Evolutionary conservation across 257 asterid species (phyloP).

Genomic region (Mitragyna speciosa): DNA sequence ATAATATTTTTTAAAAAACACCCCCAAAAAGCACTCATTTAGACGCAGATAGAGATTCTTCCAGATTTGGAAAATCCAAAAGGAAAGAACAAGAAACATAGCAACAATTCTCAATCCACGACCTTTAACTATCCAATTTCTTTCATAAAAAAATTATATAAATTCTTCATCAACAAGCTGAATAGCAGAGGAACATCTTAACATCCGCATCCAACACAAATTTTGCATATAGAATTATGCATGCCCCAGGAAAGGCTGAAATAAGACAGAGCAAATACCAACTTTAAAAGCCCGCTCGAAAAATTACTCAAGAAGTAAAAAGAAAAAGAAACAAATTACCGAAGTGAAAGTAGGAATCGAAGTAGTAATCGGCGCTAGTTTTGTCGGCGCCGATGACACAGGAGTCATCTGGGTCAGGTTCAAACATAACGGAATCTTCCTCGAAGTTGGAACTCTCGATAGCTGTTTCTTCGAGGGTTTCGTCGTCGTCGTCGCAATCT

Average conservation of each 20-base stretch:
- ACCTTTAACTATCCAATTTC: background rate
- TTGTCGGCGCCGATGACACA: slow-evolving; percentile 47
- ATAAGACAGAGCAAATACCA: too few relatives aligned
- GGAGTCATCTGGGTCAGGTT: slow-evolving; percentile 43
- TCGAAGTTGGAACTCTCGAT: slow-evolving; percentile 42
- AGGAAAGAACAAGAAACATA: background rate
- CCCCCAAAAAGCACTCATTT: too few relatives aligned
- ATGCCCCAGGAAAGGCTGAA: background rate
- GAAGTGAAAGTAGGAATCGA: slow-evolving; percentile 93
- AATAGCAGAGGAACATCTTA: too few relatives aligned
- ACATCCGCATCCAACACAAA: background rate
- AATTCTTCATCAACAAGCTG: background rate
- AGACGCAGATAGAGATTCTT: too few relatives aligned
- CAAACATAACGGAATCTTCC: slow-evolving; percentile 67
- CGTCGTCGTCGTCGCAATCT: background rate
- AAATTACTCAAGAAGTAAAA: background rate
- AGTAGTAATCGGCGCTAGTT: slow-evolving; percentile 96
- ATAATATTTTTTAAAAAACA: too few relatives aligned
- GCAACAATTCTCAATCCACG: background rate
- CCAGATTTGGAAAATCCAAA: background rate
- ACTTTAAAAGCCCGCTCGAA: background rate
- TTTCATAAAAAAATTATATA: too few relatives aligned
- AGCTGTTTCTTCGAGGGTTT: slow-evolving; percentile 14
- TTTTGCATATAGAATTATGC: background rate
- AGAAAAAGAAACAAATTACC: slow-evolving; percentile 39